Base-by-base conservation (phyloP, 192 early-diverging fungal species). In the Coemansia nantahalensis region DNA sequence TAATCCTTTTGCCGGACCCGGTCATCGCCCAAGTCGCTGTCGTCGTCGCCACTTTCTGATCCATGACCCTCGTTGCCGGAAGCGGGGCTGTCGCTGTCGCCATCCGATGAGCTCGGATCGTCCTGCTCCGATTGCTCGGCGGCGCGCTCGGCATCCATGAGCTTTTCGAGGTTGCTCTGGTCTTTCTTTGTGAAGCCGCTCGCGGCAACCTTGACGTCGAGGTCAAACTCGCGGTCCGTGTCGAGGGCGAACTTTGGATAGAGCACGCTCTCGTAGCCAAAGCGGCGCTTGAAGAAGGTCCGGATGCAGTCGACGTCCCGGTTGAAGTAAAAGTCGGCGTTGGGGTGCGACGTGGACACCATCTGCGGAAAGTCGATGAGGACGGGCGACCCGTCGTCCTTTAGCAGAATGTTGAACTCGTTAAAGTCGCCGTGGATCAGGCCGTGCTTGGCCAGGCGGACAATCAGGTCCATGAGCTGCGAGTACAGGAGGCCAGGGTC, bases 351-450 rank as follows among this genome's bases (percentile, higher is more conserved):
- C 1, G 89, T 99, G 14, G 95, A 98, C 16, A 99, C 93, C 97
- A 99, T 99, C 71, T 99, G 97, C 3, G 97, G 97, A 56, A 99
- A 99, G 81, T 99, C 97, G 48, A 99, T 99, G 37, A 99, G 75
- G 8, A 97, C 72, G 14, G 97, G 95, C 2, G 82, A 68, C 16
- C 90, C 91, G 55, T 83, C 73, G 31, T 86, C 87, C 36, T 80
- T 81, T 45, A 99, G 79, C 61, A 99, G 79, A 36, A 99, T 84
- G 73, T 99, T 99, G 77, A 99, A 99, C 56, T 99, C 97, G 82
- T 99, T 99, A 59, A 99, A 99, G 70, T 99, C 97, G 48, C 94
- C 92, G 62, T 99, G 97, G 55, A 99, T 97, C 32, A 99, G 78
- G 28, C 97, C 97, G 55, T 92, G 82, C 44, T 87, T 82, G 30